Base-by-base conservation (phyloP, 2,329 filamentous ascomycete genomes). In the Ophiostoma tasmaniense region DNA sequence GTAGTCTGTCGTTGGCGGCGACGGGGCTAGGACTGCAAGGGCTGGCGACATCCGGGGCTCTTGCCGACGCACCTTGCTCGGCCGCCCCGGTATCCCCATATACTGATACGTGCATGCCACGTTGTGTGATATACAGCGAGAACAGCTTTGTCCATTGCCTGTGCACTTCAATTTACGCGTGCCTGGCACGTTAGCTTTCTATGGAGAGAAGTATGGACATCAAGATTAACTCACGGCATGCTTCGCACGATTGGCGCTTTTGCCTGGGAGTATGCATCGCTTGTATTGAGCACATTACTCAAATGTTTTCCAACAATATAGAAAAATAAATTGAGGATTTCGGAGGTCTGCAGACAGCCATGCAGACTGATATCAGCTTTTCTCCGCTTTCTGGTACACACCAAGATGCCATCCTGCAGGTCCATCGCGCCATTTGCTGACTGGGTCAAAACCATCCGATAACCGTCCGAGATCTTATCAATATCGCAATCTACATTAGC, bases 201-300 rank as follows among this genome's bases (percentile, higher is more conserved):
- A 25, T 55, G 22, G 11, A 55, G 10, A 13, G 50, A 55, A 6
- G 50, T 11, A 25, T 55, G 50, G 50, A 22, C 50, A 55, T 52
- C 10, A 55, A 55, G 13, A 25, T 25, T 10, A 55, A 70, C 68
- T 65, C 50, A 70, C 68, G 68, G 66, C 68, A 70, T 50, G 68
- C 66, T 50, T 70, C 68, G 45, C 68, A 70, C 13, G 68, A 70
- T 61, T 70, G 68, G n/a, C 68, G 68, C 66, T 70, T 70, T 28
- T 70, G 68, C 59, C 66, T 55, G 17, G 52, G 17, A 42, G 55
- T 55, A 42, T 64, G 25, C 67, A 68, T 68, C 20, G 35, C 64
- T 66, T 45, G 62, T 66, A 55, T n/a, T 45, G 42, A 55, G 39
- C 17, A 62, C 20, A 3, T 35, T 59, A 59, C 2, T 7, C 3